Base-by-base conservation (phyloP, 345 rosid genomes). In the Hibiscus trionum region DNA sequence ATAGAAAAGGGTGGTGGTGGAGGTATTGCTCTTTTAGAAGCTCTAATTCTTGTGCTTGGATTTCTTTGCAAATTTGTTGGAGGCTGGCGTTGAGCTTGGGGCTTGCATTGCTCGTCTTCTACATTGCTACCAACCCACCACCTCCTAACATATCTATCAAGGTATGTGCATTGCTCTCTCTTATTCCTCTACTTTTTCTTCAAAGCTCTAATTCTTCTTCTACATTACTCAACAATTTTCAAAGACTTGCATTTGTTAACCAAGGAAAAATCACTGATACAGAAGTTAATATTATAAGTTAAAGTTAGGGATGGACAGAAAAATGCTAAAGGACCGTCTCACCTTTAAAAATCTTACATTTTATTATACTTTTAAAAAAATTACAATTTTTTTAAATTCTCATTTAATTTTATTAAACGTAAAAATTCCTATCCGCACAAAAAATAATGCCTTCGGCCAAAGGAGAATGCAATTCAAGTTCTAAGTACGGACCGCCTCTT, bases 111-210 rank as follows among this genome's bases (percentile, higher is more conserved):
- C 93, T 93, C 4, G 90, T 93, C 10, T 93, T 89, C 82, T 93
- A 87, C 80, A 55, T 86, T 56, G 87, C 90, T n/a, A 86, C 96
- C 12, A 89, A 91, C 53, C 98, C 98, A 37, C 90, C 98, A 26
- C 82, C 81, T 19, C 98, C 98, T 11, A 59, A 76, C 37, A 55
- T 89, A 9, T 89, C 90, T n/a, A 35, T 91, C 56, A 80, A 85
- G 92, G 98, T 93, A 86, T 49, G 35, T 4, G 15, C 3, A 16
- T 59, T 5, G 2, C 3, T 11, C 47, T 44, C 74, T 72, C 26
- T 16, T 1, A 2, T 33, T 64, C 69, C 11, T 3, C 14, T 10
- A 9, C 47, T 11, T 44, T 44, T 10, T 10, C 12, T 44, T 44
- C 47, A 11, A 44, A 21, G 24, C 1, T 21, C 24, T 21, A 21